Evolutionary conservation across 148 eudicot species (phyloP).

Genomic region (Camellia granthamiana): DNA sequence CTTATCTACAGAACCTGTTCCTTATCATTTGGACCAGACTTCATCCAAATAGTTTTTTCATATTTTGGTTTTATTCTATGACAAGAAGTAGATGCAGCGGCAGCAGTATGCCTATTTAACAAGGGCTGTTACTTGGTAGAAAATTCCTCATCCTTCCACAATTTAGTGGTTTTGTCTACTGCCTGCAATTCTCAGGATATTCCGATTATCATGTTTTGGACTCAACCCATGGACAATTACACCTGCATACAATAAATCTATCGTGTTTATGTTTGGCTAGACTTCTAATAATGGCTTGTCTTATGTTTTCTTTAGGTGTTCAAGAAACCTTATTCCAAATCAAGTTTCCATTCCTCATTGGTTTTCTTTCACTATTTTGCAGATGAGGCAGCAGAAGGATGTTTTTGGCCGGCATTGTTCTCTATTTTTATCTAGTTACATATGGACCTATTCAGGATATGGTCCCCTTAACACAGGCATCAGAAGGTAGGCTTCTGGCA

Average conservation of each 20-base stretch:
- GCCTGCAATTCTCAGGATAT: not conserved
- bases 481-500: conserved; percentile 45
- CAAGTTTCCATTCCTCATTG: not conserved
- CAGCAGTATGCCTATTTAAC: not conserved
- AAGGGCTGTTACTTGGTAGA: not conserved
- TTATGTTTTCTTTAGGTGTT: not conserved
- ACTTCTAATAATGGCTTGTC: not conserved
- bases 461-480: conserved; percentile 68
- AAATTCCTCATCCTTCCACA: not conserved
- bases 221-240: not conserved
- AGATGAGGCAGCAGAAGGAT: conserved; percentile 94
- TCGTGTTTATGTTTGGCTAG: not conserved
- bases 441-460: conserved; percentile 67
- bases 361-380: conserved; percentile 15
- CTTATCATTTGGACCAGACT: not conserved
- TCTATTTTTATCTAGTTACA: conserved; percentile 65
- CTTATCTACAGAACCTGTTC: not conserved
- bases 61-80: not conserved
- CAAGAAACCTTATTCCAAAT: not conserved
- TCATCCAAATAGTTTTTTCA: not conserved
- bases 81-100: too few relatives aligned
- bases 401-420: conserved; percentile 52
- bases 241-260: not conserved
- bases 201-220: not conserved
- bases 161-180: not conserved